Evolutionary conservation across 352 stramenopile species (phyloP), one percentile per base, ranked within the genome.

Genomic region (Globisporangium cederbergense): DNA sequence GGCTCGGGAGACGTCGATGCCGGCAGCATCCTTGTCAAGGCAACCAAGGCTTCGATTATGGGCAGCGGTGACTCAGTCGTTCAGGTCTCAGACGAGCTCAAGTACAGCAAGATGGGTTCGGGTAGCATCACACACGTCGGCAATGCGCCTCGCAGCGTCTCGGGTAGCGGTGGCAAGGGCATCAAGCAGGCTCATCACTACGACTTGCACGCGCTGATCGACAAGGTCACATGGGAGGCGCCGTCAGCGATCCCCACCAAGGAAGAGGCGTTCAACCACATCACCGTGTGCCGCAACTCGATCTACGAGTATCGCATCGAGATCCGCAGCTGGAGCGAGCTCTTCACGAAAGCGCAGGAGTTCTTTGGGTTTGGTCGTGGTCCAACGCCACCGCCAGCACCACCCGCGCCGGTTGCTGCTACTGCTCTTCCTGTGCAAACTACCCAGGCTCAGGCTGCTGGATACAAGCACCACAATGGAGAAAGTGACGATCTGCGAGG

Each of bases 1-100:
- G 71, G 71, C 16, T 77, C 71, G 0, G 71, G 71, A 0, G 49
- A 60, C 4, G 57, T 77, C 1, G 67, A 77, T 8, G 61, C 56
- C 0, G 63, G 67, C 30, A 65, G 74, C 56, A 20, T 77, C 8
- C 45, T 66, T 9, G 65, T 52, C 8, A 46, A 62, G n/a, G 28
- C n/a, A 2, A 50, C 51, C 0, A 56, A 67, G 3, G 43, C 74
- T 4, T 53, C 60, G 9, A 53, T 69, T 20, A 2, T 69, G 10
- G 71, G 71, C 3, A 77, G 71, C 28, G 71, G 71, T 1, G 47
- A 66, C 36, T 42, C 56, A 13, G 49, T 68, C 8, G 38, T 75
- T 11, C 65, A 67, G n/a, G 64, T 58, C 11, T 46, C 32, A 3
- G 58, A 69, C 9, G 28, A 20, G 1, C 47, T 69, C 11, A 49